Percentiles rank a stretch among this genome's conserved stretches.
Evolutionary conservation across 768 basidiomycete genomes (phyloP).

Genomic region (Leccinum truebloodii): DNA sequence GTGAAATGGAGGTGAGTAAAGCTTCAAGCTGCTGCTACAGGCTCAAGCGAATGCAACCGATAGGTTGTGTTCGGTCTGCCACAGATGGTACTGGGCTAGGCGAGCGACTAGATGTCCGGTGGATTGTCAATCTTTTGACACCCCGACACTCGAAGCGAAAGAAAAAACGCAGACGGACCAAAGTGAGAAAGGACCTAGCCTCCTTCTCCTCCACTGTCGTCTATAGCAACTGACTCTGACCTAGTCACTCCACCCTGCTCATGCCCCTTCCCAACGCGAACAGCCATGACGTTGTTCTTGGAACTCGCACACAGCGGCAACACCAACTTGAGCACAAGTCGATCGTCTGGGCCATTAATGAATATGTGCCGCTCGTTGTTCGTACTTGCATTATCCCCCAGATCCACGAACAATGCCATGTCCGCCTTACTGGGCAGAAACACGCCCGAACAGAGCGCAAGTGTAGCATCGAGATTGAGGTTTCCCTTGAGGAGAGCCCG

Average conservation of each 20-base stretch:
- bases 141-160: not conserved
- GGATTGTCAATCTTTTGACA: not conserved
- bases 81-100: slow-evolving; percentile 72
- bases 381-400: slow-evolving; percentile 39
- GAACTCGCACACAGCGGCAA: slow-evolving; percentile 74
- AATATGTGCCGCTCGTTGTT: slow-evolving; percentile 60
- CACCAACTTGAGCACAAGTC: slow-evolving; percentile 77
- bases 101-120: slow-evolving; percentile 39
- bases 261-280: slow-evolving; percentile 52
- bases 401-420: slow-evolving; percentile 85
- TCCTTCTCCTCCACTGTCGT: slow-evolving; percentile 47
- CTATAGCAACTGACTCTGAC: slow-evolving; percentile 56
- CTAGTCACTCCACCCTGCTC: slow-evolving; percentile 51
- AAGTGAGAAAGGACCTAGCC: not conserved
- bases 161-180: slow-evolving; percentile 12
- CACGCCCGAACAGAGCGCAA: slow-evolving; percentile 85
- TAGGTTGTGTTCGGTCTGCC: slow-evolving; percentile 62
- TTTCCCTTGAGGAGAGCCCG: slow-evolving; percentile 48
- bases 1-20: too few species aligned
- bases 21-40: too few species aligned
- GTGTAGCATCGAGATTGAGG: slow-evolving; percentile 57
- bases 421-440: slow-evolving; percentile 71
- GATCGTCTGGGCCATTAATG: slow-evolving; percentile 94
- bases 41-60: slow-evolving; percentile 54
- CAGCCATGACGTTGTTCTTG: slow-evolving; percentile 67